Conservation (phyloP, 139 green algal genomes). For the Chlamydomonas urium region DNA sequence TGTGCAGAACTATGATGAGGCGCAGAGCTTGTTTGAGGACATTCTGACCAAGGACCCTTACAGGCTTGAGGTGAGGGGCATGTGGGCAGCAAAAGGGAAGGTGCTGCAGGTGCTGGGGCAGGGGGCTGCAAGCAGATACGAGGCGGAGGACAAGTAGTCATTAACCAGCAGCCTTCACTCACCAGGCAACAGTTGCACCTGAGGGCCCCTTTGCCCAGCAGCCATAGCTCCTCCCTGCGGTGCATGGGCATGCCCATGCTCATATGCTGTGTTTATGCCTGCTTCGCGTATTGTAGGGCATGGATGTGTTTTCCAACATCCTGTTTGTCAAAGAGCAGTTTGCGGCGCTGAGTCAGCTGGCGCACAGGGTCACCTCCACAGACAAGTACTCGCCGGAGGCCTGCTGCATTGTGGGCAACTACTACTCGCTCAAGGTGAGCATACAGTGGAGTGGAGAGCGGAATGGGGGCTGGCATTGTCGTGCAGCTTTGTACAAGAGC, state of each 20-base stretch:
- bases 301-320: constrained; percentile 97
- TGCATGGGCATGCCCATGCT: no score
- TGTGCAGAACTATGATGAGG: constrained; percentile 85
- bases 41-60: constrained; percentile 77
- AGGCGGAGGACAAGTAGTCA: no score
- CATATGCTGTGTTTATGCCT: no score
- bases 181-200: no score
- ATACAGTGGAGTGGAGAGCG: background rate
- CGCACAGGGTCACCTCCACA: constrained; percentile 62
- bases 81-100: constrained; percentile 23
- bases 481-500: no score
- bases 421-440: constrained; percentile 84
- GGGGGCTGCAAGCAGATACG: no score
- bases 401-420: constrained; percentile 96
- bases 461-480: no score
- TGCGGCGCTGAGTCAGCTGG: constrained; percentile 75
- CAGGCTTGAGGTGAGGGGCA: constrained; percentile 66
- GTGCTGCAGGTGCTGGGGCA: no score
- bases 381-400: constrained; percentile 92
- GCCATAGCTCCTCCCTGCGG: no score
- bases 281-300: no score
- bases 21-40: constrained; percentile 82
- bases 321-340: constrained; percentile 85
- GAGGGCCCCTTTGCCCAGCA: no score
- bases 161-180: no score